phyloP scores from a whole-genome alignment of 306 rosid species.

The Fragaria nilgerrensis region DNA sequence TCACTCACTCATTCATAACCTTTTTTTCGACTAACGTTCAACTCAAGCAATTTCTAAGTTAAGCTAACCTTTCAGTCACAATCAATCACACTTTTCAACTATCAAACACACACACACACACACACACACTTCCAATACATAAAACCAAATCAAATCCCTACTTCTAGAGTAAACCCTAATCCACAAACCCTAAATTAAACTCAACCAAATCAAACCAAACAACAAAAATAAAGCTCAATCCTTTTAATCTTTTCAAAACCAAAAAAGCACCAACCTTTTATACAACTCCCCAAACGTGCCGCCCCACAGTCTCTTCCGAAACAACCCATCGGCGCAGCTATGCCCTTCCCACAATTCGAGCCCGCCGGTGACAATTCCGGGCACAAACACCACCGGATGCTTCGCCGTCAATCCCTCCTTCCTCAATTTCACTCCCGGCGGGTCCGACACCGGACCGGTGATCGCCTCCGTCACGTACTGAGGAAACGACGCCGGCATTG shows the following conservation, averaged over 20 bases:
- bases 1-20: not conserved
- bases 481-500: slow-evolving; percentile 85
- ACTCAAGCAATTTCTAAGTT: not conserved
- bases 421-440: slow-evolving; percentile 71
- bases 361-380: slow-evolving; percentile 83
- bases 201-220: not conserved
- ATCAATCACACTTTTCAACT: not conserved
- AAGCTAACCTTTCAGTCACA: slow-evolving; percentile 1
- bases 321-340: slow-evolving; percentile 70
- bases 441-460: slow-evolving; percentile 69
- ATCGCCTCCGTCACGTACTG: slow-evolving; percentile 80
- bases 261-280: slow-evolving; percentile 42
- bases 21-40: not conserved
- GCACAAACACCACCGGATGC: slow-evolving; percentile 83
- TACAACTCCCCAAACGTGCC: slow-evolving; percentile 80
- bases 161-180: not conserved
- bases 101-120: not conserved
- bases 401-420: slow-evolving; percentile 67
- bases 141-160: not conserved
- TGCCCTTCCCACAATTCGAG: slow-evolving; percentile 85
- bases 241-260: not conserved
- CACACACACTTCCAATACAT: not conserved
- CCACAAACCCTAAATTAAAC: slow-evolving; percentile 3
- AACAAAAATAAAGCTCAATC: not conserved
- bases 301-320: slow-evolving; percentile 80